Evolutionary conservation across 495 filamentous ascomycete species (phyloP), one percentile per base, ranked within the genome.

Genomic region (Durotheca rogersii): DNA sequence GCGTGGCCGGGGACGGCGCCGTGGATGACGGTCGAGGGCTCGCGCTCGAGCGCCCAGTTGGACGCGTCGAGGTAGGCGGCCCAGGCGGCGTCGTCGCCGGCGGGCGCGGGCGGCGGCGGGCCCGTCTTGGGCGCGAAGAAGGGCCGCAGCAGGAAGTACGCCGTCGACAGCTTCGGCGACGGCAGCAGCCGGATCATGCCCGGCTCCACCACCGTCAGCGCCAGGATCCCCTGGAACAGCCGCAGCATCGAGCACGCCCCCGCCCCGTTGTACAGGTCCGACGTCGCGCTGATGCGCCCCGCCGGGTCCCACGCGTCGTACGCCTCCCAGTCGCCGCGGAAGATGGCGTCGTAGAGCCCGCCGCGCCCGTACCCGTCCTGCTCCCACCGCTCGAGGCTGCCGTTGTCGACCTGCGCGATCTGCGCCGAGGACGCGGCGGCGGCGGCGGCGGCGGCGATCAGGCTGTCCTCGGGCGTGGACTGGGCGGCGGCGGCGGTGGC

Each of bases 361-460:
- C 79, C 80, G 40, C 69, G 76, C 1, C 86, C 81, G 64, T 96
- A 96, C 29, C 88, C 89, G 18, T 83, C 78, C 38, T 86, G 81
- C 67, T 96, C 91, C 91, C 91, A 96, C 4, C 91, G 81, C 68
- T 96, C 91, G 3, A 91, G 76, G 21, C 81, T 86, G 27, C 91
- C 91, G 25, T 90, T 87, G 55, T 96, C 91, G 4, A 94, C 77
- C 67, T 96, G 91, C 9, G 91, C 74, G 36, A 77, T 77, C 29
- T 74, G 63, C 34, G 74, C 67, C 0, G 71, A 70, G 14, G 72
- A 74, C 2, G 70, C 52, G 5, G 73, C 68, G 31, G 73, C 70
- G 0, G 73, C 68, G 31, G 73, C 70, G 0, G 60, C 63, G 4
- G 73, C 67, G 10, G 73, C 71, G 45, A 69, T 72, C n/a, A 74